Evolutionary conservation across 768 basidiomycete species (phyloP).

Genomic region (Leucocoprinus leucothites): DNA sequence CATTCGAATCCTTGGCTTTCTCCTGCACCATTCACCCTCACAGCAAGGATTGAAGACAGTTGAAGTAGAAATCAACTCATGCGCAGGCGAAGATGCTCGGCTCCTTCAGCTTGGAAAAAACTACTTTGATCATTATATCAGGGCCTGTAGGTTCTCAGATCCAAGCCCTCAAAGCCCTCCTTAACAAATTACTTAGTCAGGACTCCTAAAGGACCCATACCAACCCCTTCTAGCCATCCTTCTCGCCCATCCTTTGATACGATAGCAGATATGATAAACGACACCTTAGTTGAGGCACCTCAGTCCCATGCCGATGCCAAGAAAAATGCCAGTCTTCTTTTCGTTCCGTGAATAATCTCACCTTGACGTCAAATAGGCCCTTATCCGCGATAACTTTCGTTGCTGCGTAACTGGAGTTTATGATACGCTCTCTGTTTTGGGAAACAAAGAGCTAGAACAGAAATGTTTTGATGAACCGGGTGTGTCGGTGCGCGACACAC

Average conservation of each 20-base stretch:
- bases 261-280: conserved; percentile 19
- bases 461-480: no score
- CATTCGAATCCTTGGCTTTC: conserved; percentile 23
- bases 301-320: conserved; percentile 18
- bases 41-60: conserved; percentile 14
- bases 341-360: conserved; percentile 4
- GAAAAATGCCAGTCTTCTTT: conserved; percentile 4
- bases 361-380: conserved; percentile 22
- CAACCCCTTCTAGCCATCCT: conserved; percentile 18
- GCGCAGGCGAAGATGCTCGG: conserved; percentile 3
- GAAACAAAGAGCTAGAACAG: conserved; percentile 14
- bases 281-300: conserved; percentile 16
- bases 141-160: conserved; percentile 22
- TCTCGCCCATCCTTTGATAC: conserved; percentile 23
- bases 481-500: conserved; percentile 6
- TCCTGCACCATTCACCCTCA: conserved; percentile 19
- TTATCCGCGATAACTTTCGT: conserved; percentile 31
- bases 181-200: conserved; percentile 17
- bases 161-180: conserved; percentile 6
- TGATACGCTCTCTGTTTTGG: conserved; percentile 16
- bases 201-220: conserved; percentile 15
- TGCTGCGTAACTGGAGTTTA: conserved; percentile 28
- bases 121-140: conserved; percentile 25
- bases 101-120: conserved; percentile 21
- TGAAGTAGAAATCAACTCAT: conserved; percentile 15